Evolutionary conservation across 306 rosid genomes (phyloP), one percentile per base, ranked within the genome.

Genomic region (Fagus sylvatica): DNA sequence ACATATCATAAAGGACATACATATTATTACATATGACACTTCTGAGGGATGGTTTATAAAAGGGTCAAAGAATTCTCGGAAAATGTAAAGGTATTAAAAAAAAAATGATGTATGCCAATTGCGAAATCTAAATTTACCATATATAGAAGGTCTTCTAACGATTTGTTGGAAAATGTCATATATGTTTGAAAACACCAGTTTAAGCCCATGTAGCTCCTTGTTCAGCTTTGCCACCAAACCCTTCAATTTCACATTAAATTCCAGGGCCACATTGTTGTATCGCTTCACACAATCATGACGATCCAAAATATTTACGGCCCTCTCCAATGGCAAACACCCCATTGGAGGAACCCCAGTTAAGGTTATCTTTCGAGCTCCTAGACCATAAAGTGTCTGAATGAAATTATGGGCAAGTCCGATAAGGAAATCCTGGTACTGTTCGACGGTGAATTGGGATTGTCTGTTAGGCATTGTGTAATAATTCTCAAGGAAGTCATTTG

Each of bases 321-420:
- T 87, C 62, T 87, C 90, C 2, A 91, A 67, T 28, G 92, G 96
- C 64, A 91, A 69, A 73, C 96, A 91, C 70, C 93, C 93, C 91
- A 87, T 85, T 0, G 93, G 93, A 75, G 88, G 87, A 17, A 82
- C 67, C 61, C 92, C 93, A 8, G 90, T 80, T 0, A 91, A 82
- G n/a, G 90, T 79, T 48, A 89, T 80, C 56, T 85, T 89, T 81
- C 88, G 81, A 32, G 88, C 96, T 36, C 92, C 92, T 1, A 87
- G 84, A 15, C 3, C 74, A 62, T 91, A 87, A 2, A 91, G 70
- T 11, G 84, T 76, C 77, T 59, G 76, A 0, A 87, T 65, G 70
- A 89, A 89, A n/a, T 69, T 69, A 2, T 76, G 84, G 16, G 93
- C 93, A 17, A 89, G 56, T 1, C 77, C 80, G 16, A 87, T 77